Conservation (phyloP, 441 rosid species). For the Arabidopsis hybrid region DNA sequence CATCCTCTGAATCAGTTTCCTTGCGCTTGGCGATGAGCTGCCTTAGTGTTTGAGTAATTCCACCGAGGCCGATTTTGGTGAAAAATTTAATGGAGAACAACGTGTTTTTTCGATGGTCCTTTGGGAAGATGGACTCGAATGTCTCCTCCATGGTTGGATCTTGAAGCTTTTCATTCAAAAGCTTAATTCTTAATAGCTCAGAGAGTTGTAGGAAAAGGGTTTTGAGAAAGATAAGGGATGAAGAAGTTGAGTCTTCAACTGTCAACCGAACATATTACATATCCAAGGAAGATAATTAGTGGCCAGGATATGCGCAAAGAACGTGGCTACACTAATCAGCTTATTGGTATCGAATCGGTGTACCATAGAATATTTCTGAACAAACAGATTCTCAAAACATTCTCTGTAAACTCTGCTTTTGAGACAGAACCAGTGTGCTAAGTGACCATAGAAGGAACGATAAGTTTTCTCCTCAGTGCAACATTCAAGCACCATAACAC, state of each 20-base stretch:
- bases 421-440: constrained; percentile 75
- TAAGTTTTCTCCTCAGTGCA: constrained; percentile 83
- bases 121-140: constrained; percentile 45
- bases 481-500: constrained; percentile 79
- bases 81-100: constrained; percentile 46
- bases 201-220: constrained; percentile 52
- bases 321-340: constrained; percentile 63
- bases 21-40: constrained; percentile 36
- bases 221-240: constrained; percentile 66
- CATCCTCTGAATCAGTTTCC: neutral
- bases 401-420: constrained; percentile 65
- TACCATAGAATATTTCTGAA: constrained; percentile 69
- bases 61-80: constrained; percentile 44
- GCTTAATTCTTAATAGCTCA: constrained; percentile 17
- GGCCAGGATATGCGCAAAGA: constrained; percentile 64
- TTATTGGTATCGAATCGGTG: constrained; percentile 71
- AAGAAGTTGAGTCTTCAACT: constrained; percentile 65
- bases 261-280: constrained; percentile 57
- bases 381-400: constrained; percentile 74
- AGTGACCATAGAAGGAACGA: constrained; percentile 73
- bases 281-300: constrained; percentile 64
- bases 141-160: constrained; percentile 46
- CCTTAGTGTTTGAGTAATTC: constrained; percentile 43
- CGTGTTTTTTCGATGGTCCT: constrained; percentile 44
- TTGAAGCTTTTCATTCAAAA: constrained; percentile 14